phyloP scores from a whole-genome alignment of 768 basidiomycete genomes.

The Amylocystis lapponica region DNA sequence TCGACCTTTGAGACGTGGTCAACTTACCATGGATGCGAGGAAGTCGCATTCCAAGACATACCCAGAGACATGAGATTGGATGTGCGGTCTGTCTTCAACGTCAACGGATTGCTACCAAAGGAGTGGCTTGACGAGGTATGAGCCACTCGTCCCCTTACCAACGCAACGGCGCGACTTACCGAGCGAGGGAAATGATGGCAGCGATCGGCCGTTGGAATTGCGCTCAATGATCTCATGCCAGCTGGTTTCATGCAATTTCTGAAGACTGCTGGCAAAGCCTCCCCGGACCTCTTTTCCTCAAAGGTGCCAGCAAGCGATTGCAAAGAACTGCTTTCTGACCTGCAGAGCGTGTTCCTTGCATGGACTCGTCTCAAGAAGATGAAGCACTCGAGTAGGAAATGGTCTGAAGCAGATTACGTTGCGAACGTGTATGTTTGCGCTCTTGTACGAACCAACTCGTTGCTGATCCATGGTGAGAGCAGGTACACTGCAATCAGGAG shows the following conservation, averaged over 20 bases:
- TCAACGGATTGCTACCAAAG: conserved; percentile 30
- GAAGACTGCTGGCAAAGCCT: conserved; percentile 23
- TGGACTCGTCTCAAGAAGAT: conserved; percentile 41
- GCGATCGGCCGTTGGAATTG: not conserved
- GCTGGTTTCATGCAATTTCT: conserved; percentile 21
- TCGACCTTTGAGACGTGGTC: conserved; percentile 48
- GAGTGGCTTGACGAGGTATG: conserved; percentile 39
- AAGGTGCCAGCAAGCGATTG: conserved; percentile 13
- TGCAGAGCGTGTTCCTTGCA: conserved; percentile 36
- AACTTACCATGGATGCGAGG: conserved; percentile 42
- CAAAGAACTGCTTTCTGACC: conserved; percentile 29
- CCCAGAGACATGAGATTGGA: conserved; percentile 33
- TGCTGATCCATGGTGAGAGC: not conserved
- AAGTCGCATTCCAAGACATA: conserved; percentile 41
- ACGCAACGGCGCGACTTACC: conserved; percentile 18
- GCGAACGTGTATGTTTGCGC: conserved; percentile 42
- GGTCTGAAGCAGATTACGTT: conserved; percentile 50
- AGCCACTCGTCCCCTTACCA: not conserved
- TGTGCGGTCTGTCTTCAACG: conserved; percentile 34
- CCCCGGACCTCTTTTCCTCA: conserved; percentile 37
- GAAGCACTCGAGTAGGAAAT: conserved; percentile 39
- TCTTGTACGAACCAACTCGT: no score
- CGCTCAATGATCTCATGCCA: not conserved
- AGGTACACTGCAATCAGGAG: conserved; percentile 48
- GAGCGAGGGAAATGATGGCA: not conserved